Evolutionary conservation across 345 rosid genomes (phyloP).

Genomic region (Pistacia atlantica): DNA sequence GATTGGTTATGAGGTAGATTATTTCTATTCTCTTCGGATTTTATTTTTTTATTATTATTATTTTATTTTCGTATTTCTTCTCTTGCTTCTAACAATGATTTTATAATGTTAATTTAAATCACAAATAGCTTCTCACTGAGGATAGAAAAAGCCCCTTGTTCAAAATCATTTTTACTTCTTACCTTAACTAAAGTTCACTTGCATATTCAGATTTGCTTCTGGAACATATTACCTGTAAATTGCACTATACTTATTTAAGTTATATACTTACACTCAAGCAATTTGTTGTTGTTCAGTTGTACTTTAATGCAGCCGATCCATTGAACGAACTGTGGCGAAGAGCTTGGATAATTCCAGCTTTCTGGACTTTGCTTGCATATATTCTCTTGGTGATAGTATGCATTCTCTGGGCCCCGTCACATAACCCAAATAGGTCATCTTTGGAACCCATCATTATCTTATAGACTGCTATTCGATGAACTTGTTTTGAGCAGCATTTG

Average conservation of each 20-base stretch:
- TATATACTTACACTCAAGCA: conserved; percentile 6
- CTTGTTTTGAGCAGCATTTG: neutral
- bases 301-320: conserved; percentile 54
- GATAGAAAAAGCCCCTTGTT: neutral
- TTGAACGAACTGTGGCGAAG: conserved; percentile 52
- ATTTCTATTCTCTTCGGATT: neutral
- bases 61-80: neutral
- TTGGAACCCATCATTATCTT: neutral
- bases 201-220: neutral
- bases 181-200: neutral
- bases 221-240: neutral
- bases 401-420: conserved; percentile 51
- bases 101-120: neutral
- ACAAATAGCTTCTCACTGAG: neutral
- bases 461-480: neutral
- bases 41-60: neutral
- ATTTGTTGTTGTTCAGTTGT: conserved; percentile 34
- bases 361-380: conserved; percentile 53
- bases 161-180: neutral
- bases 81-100: conserved; percentile 7
- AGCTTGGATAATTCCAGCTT: conserved; percentile 57
- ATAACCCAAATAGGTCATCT: conserved; percentile 44
- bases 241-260: neutral
- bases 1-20: conserved; percentile 53
- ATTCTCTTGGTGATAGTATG: conserved; percentile 47